Base-by-base conservation (phyloP, 2,329 filamentous ascomycete species). In the Phialophora verrucosa region DNA sequence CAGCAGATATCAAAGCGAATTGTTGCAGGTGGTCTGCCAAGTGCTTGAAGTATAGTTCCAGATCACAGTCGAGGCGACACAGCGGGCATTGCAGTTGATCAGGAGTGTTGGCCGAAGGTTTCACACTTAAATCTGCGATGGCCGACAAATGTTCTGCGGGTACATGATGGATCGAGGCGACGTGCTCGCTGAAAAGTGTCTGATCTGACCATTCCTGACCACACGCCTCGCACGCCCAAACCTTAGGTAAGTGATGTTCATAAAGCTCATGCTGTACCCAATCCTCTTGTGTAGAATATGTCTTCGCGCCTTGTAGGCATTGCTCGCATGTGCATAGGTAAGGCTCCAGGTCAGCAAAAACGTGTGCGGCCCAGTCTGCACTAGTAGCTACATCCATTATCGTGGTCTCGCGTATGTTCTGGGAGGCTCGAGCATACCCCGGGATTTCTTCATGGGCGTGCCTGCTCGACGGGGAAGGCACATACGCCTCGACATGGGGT, bases 341-440 rank as follows among this genome's bases (percentile, higher is more conserved):
- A 23, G 55, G 55, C 55, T 58, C 55, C 4, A 58, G 55, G 27
- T 58, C 55, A 11, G n/a, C 31, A 25, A 58, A 58, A 3, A 58
- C 29, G 20, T 58, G 55, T 44, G 31, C 6, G 4, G 27, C 27
- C 55, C 55, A 58, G 55, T 38, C 55, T 20, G 14, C 35, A 20
- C 31, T 44, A 10, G 25, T 42, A 42, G 14, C 35, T 42, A 42
- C 35, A 42, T 42, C 35, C 35, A 42, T 42, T 6, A 42, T 12
- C 35, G 35, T 42, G 35, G 35, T 17, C 35, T 42, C 35, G 1
- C 35, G 35, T 17, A 42, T 17, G 4, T 42, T 42, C 3, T 42
- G 35, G 14, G 35, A 17, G 17, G 35, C 12, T 42, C 14, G 35
- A 17, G 35, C 35, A 17, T 17, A 17, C 35, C 17, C 4, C 14